phyloP scores from a whole-genome alignment of 2,329 filamentous ascomycete species.

The Penicillium paneum region DNA sequence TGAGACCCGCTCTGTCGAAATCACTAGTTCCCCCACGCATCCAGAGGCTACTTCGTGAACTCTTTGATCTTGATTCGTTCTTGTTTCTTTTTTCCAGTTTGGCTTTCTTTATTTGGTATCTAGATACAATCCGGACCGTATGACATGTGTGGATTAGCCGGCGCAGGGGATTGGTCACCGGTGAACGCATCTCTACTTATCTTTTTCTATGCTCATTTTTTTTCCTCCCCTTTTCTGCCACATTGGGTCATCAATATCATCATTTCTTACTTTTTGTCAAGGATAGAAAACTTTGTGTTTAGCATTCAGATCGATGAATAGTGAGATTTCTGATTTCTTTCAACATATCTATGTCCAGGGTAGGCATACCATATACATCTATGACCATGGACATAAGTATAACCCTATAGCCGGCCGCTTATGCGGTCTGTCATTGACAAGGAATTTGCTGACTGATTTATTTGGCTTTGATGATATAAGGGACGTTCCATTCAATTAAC shows the following conservation, averaged over 20 bases:
- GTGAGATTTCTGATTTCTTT: neutral
- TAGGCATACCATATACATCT: neutral
- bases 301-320: neutral
- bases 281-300: slow-evolving; percentile 1
- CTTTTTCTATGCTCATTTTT: slow-evolving; percentile 3
- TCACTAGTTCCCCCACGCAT: slow-evolving; percentile 25
- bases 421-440: neutral
- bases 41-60: slow-evolving; percentile 29
- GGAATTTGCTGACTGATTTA: neutral
- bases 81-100: slow-evolving; percentile 4
- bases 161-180: slow-evolving; percentile 18
- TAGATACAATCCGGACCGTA: slow-evolving; percentile 11
- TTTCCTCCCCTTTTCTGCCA: neutral
- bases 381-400: neutral
- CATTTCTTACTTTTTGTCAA: neutral
- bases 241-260: neutral
- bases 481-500: neutral
- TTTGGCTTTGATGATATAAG: neutral
- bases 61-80: neutral
- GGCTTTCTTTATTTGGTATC: slow-evolving; percentile 5
- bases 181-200: slow-evolving; percentile 12
- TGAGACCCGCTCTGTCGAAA: slow-evolving; percentile 37
- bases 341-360: neutral
- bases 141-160: slow-evolving; percentile 21
- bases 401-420: neutral